Evolutionary conservation across 2,329 filamentous ascomycete genomes (phyloP).

Genomic region (Colletotrichum liaoningense): DNA sequence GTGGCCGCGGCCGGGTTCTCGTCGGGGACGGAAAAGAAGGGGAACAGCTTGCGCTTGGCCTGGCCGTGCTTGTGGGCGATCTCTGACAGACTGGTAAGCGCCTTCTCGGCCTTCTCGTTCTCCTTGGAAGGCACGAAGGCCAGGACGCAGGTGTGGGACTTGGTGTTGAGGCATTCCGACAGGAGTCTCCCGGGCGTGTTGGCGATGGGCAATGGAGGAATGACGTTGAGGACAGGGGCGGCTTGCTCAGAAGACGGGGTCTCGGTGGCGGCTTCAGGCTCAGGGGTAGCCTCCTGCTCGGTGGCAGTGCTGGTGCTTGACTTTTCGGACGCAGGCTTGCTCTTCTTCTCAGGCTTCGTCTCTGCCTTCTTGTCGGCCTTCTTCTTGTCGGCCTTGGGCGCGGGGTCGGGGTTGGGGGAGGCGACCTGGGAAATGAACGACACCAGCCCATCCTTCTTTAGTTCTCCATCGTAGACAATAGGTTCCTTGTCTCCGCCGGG

Average conservation of each 20-base stretch:
- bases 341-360: conserved; percentile 45
- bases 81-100: conserved; percentile 74
- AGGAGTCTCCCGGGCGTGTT: conserved; percentile 72
- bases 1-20: conserved; percentile 41
- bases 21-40: conserved; percentile 80
- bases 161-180: conserved; percentile 78
- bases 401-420: conserved; percentile 82
- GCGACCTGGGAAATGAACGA: conserved; percentile 85
- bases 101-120: conserved; percentile 64
- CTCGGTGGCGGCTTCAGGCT: conserved; percentile 52
- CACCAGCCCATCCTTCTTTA: conserved; percentile 86
- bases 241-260: conserved; percentile 45
- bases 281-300: conserved; percentile 37
- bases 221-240: conserved; percentile 42
- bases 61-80: conserved; percentile 81
- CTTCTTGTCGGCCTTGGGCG: conserved; percentile 61
- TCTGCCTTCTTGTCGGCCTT: conserved; percentile 54
- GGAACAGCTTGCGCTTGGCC: conserved; percentile 78
- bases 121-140: conserved; percentile 70
- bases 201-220: conserved; percentile 75
- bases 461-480: conserved; percentile 81
- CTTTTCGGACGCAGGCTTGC: conserved; percentile 20
- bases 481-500: conserved; percentile 76
- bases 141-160: conserved; percentile 86
- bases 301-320: conserved; percentile 21